Evolutionary conservation across 345 rosid species (phyloP).

Genomic region (Aquilaria sinensis): DNA sequence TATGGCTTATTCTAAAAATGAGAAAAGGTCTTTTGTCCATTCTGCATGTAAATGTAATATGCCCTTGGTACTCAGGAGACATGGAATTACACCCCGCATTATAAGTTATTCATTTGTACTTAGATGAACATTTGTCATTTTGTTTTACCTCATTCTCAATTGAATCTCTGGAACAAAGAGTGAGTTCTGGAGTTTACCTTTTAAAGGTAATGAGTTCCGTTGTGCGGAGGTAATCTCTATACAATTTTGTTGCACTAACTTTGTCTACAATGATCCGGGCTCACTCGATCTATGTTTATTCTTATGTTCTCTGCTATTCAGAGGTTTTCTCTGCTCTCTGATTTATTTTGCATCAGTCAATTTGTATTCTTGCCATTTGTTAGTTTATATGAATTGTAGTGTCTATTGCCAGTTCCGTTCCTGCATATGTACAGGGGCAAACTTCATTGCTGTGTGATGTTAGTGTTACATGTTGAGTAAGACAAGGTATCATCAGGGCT

Average conservation of each 20-base stretch:
- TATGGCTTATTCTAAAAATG: conserved; percentile 87
- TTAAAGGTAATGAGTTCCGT: conserved; percentile 33
- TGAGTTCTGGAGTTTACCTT: conserved; percentile 32
- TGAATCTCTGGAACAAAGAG: conserved; percentile 24
- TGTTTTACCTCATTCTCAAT: conserved; percentile 22
- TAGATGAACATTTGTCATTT: conserved; percentile 28
- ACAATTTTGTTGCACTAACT: conserved; percentile 26
- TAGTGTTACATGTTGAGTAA: conserved; percentile 43
- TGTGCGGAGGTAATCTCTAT: conserved; percentile 43
- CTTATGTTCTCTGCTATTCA: conserved; percentile 18
- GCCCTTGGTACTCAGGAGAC: conserved; percentile 49
- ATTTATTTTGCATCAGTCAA: conserved; percentile 11
- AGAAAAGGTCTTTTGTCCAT: conserved; percentile 97
- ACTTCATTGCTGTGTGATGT: conserved; percentile 55
- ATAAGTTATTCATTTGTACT: conserved; percentile 34
- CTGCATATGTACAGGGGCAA: conserved; percentile 57
- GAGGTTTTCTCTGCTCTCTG: conserved; percentile 9
- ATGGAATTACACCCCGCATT: conserved; percentile 20
- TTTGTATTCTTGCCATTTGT: conserved; percentile 15
- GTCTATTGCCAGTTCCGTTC: conserved; percentile 47
- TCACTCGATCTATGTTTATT: conserved; percentile 15
- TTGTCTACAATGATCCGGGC: conserved; percentile 11
- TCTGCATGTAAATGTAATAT: conserved; percentile 79
- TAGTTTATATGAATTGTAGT: conserved; percentile 42
- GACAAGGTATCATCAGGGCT: conserved; percentile 61